Percentiles rank a stretch among this genome's conserved stretches.
Evolutionary conservation across 352 stramenopile genomes (phyloP).

Genomic region (Peronospora destructor): DNA sequence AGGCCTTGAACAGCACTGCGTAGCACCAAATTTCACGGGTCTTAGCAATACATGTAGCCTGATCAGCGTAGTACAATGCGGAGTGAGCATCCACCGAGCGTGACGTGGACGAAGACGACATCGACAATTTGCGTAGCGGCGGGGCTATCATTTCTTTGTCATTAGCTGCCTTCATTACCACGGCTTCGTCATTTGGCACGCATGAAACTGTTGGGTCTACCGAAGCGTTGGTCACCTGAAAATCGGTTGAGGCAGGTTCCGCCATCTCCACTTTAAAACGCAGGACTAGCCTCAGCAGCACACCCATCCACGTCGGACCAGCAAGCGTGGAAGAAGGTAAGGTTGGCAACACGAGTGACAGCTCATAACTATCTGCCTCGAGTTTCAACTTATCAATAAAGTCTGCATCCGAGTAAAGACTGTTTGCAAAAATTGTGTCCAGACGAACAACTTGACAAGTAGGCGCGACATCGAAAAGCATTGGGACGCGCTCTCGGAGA

Average conservation of each 20-base stretch:
- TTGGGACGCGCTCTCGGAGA: slow-evolving; percentile 31
- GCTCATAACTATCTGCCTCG: slow-evolving; percentile 39
- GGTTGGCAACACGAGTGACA: slow-evolving; percentile 47
- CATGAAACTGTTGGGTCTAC: background rate
- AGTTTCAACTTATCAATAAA: slow-evolving; percentile 52
- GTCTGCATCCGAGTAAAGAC: slow-evolving; percentile 31
- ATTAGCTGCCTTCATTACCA: slow-evolving; percentile 9
- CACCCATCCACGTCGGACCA: slow-evolving; percentile 45
- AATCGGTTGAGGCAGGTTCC: slow-evolving; percentile 3
- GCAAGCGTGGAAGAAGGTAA: slow-evolving; percentile 16
- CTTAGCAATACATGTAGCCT: slow-evolving; percentile 15
- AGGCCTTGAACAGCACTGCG: slow-evolving; percentile 57
- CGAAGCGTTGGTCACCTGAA: background rate
- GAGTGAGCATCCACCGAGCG: slow-evolving; percentile 9
- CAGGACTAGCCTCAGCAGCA: slow-evolving; percentile 53
- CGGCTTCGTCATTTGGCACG: slow-evolving; percentile 3
- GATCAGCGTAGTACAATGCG: slow-evolving; percentile 28
- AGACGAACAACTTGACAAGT: slow-evolving; percentile 29
- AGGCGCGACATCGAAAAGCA: slow-evolving; percentile 39
- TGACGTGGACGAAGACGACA: slow-evolving; percentile 12
- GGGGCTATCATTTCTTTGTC: background rate
- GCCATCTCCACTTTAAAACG: slow-evolving; percentile 33
- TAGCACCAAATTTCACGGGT: slow-evolving; percentile 64
- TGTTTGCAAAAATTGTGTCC: slow-evolving; percentile 31
- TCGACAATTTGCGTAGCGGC: slow-evolving; percentile 17